Evolutionary conservation across 2,329 filamentous ascomycete genomes (phyloP).

Genomic region (Albifimbria verrucaria): DNA sequence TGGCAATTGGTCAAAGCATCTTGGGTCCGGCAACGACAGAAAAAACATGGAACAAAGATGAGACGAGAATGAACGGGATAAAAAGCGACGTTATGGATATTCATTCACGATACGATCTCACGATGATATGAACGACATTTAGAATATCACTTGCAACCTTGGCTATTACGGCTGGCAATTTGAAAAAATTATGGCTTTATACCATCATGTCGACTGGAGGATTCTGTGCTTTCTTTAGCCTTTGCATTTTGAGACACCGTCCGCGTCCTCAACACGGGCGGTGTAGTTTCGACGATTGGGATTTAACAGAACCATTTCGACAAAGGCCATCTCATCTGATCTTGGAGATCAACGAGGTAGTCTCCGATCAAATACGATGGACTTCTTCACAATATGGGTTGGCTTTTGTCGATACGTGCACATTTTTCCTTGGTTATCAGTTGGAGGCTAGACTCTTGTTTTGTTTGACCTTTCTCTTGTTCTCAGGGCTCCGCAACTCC

Average conservation of each 20-base stretch:
- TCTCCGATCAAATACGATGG: too few species aligned
- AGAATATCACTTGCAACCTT: conserved; percentile 10
- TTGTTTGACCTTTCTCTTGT: background rate
- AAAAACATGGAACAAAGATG: background rate
- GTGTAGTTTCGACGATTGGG: conserved; percentile 1
- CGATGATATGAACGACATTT: conserved; percentile 21
- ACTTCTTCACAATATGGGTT: background rate
- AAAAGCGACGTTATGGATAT: conserved; percentile 2
- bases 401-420: background rate
- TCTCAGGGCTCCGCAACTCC: too few species aligned
- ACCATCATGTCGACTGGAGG: background rate
- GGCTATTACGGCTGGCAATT: conserved; percentile 1
- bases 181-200: background rate
- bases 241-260: conserved; percentile 1
- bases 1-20: background rate
- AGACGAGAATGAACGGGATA: conserved; percentile 3
- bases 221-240: background rate
- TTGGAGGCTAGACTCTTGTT: background rate
- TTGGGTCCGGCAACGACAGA: conserved; percentile 1
- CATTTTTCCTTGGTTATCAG: background rate
- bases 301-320: conserved; percentile 6
- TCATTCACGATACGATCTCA: conserved; percentile 19
- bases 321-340: background rate
- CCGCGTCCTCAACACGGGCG: background rate
- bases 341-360: background rate